Percentiles rank a stretch among this genome's conserved stretches.
phyloP scores from a whole-genome alignment of 2,329 filamentous ascomycete species.

The Onygenales sp. region DNA sequence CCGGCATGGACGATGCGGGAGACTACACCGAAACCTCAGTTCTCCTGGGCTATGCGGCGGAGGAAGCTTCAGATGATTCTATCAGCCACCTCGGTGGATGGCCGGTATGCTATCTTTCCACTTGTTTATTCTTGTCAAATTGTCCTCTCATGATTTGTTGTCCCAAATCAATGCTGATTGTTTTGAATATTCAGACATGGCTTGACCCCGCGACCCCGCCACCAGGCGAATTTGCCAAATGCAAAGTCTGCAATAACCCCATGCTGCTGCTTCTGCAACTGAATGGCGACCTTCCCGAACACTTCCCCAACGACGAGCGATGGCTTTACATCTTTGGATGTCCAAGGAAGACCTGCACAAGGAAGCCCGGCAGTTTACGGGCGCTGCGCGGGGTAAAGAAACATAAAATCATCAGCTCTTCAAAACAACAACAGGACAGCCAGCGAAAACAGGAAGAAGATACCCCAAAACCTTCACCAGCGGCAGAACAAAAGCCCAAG shows the following conservation, averaged over 20 bases:
- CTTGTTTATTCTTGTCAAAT: neutral
- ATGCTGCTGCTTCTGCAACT: constrained; percentile 84
- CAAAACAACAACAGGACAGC: constrained; percentile 8
- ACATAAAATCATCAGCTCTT: constrained; percentile 23
- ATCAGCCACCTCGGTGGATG: constrained; percentile 81
- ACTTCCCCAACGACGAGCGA: constrained; percentile 78
- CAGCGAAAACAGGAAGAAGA: constrained; percentile 14
- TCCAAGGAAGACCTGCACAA: constrained; percentile 64
- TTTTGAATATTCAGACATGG: constrained; percentile 57
- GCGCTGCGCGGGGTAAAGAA: constrained; percentile 59
- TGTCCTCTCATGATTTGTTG: neutral
- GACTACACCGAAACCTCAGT: constrained; percentile 60
- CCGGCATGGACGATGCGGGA: constrained; percentile 51
- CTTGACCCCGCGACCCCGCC: constrained; percentile 61
- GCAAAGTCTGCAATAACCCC: constrained; percentile 73
- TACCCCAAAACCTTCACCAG: constrained; percentile 10
- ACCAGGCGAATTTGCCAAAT: constrained; percentile 68
- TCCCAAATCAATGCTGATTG: neutral
- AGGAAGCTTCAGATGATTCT: constrained; percentile 67
- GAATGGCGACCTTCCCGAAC: constrained; percentile 78
- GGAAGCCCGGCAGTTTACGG: constrained; percentile 73
- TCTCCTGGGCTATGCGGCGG: constrained; percentile 78
- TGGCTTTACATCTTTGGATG: constrained; percentile 83
- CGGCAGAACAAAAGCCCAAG: constrained; percentile 13
- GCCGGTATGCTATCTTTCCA: constrained; percentile 53